Evolutionary conservation across 495 filamentous ascomycete species (phyloP).

Genomic region (Lichenothelia convexa): DNA sequence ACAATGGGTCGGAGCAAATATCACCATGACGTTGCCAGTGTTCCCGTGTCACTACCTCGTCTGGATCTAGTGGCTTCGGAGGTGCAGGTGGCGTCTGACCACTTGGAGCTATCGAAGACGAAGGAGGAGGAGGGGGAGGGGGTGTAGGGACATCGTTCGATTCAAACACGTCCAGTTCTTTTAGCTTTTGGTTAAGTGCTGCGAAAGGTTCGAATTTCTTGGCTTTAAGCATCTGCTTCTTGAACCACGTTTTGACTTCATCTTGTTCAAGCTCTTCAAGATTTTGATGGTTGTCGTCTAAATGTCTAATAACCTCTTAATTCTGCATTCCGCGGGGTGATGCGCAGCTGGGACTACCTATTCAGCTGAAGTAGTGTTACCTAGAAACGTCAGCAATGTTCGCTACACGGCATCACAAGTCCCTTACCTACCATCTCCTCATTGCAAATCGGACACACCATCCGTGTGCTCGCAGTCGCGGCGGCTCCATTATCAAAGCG

Average conservation of each 20-base stretch:
- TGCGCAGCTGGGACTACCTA: constrained; percentile 38
- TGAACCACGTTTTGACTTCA: constrained; percentile 97
- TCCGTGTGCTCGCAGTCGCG: constrained; percentile 37
- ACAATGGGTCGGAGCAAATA: constrained; percentile 69
- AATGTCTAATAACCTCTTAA: constrained; percentile 41
- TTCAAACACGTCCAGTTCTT: constrained; percentile 94
- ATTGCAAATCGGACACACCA: constrained; percentile 87
- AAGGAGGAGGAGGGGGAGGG: constrained; percentile 5
- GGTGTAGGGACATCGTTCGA: constrained; percentile 52
- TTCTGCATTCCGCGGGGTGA: background rate
- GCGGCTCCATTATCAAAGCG: constrained; percentile 33
- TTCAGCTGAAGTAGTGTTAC: constrained; percentile 86
- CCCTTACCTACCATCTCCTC: constrained; percentile 66
- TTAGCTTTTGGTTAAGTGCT: constrained; percentile 83
- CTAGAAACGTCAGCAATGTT: constrained; percentile 24
- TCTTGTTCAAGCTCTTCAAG: constrained; percentile 87
- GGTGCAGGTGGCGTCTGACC: constrained; percentile 18
- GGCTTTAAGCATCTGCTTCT: constrained; percentile 86
- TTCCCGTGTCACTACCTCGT: constrained; percentile 66
- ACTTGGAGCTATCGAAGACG: constrained; percentile 9
- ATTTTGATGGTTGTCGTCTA: constrained; percentile 86
- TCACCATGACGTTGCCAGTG: constrained; percentile 86
- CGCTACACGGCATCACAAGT: constrained; percentile 1
- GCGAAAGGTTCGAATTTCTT: constrained; percentile 91
- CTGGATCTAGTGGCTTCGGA: constrained; percentile 40